phyloP scores from a whole-genome alignment of 768 basidiomycete species.

The Mycena pura region DNA sequence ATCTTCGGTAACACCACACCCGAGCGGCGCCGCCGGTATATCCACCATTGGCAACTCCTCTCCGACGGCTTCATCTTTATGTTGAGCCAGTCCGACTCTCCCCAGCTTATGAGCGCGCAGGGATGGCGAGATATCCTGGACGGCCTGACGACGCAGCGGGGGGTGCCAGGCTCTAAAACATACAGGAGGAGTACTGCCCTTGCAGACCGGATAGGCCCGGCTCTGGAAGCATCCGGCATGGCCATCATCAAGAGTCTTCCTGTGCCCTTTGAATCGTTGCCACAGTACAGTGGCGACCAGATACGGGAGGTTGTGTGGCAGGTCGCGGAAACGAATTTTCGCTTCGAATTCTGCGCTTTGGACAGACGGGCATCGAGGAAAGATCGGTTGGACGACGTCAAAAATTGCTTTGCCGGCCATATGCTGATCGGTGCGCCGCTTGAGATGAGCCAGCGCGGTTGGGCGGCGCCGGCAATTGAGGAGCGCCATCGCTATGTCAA shows the following conservation, averaged over 20 bases:
- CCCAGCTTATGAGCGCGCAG: too few relatives aligned
- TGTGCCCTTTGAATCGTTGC: background rate
- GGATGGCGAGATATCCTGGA: too few relatives aligned
- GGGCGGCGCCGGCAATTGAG: background rate
- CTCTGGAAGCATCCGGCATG: background rate
- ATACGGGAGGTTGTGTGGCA: background rate
- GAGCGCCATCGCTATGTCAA: background rate
- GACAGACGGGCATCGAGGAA: background rate
- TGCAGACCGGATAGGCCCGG: too few relatives aligned
- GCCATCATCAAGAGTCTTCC: background rate
- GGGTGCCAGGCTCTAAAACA: too few relatives aligned
- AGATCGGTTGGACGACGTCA: background rate
- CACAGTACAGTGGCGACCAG: background rate
- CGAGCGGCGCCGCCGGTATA: too few relatives aligned
- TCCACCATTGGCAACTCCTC: background rate
- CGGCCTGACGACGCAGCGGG: too few relatives aligned
- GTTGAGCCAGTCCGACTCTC: too few relatives aligned
- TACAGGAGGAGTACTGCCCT: too few relatives aligned
- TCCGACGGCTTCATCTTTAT: background rate
- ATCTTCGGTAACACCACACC: background rate
- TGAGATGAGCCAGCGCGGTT: background rate
- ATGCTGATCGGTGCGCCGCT: background rate
- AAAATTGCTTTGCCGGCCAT: background rate
- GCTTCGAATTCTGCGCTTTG: background rate
- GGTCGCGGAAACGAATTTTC: background rate